Evolutionary conservation across 495 filamentous ascomycete genomes (phyloP).

Genomic region (Podospora tetraspora): DNA sequence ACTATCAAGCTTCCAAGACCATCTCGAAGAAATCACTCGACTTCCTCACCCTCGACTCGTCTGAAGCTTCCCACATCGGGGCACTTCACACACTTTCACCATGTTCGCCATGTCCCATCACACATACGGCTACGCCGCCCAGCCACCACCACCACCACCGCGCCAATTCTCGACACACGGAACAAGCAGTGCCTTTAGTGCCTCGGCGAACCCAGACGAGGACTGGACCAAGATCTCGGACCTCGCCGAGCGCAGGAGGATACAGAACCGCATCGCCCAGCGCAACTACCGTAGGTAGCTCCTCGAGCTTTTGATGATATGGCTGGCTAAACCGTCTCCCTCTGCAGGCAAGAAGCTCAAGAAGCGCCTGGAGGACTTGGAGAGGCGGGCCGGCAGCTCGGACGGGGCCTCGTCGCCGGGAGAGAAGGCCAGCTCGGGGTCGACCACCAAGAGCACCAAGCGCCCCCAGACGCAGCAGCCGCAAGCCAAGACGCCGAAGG

Average conservation of each 20-base stretch:
- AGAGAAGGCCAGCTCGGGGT: slow-evolving; percentile 46
- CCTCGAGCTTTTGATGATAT: background rate
- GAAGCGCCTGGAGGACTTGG: slow-evolving; percentile 92
- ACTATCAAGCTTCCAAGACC: slow-evolving; percentile 7
- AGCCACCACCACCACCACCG: slow-evolving; percentile 36
- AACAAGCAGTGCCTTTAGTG: slow-evolving; percentile 94
- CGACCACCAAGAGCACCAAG: slow-evolving; percentile 41
- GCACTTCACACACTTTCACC: slow-evolving; percentile 5
- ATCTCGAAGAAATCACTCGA: background rate
- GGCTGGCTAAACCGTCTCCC: slow-evolving; percentile 1
- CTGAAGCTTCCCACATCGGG: background rate
- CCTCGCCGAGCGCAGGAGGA: slow-evolving; percentile 84
- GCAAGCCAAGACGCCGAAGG: slow-evolving; percentile 33
- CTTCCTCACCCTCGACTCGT: background rate
- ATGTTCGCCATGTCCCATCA: slow-evolving; percentile 46
- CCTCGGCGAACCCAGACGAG: slow-evolving; percentile 92
- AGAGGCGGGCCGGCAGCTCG: slow-evolving; percentile 80
- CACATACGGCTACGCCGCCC: slow-evolving; percentile 38
- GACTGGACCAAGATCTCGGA: slow-evolving; percentile 99
- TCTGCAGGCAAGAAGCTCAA: slow-evolving; percentile 93
- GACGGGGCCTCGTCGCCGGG: slow-evolving; percentile 54
- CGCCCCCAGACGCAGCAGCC: slow-evolving; percentile 21
- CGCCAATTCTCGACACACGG: slow-evolving; percentile 63
- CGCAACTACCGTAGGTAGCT: slow-evolving; percentile 88
- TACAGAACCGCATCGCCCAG: slow-evolving; percentile 97